These are phyloP conservation scores for Wallacemonas sp. DNA, from an alignment of 208 protist genomes.

Conservation along the genomic window DNA sequence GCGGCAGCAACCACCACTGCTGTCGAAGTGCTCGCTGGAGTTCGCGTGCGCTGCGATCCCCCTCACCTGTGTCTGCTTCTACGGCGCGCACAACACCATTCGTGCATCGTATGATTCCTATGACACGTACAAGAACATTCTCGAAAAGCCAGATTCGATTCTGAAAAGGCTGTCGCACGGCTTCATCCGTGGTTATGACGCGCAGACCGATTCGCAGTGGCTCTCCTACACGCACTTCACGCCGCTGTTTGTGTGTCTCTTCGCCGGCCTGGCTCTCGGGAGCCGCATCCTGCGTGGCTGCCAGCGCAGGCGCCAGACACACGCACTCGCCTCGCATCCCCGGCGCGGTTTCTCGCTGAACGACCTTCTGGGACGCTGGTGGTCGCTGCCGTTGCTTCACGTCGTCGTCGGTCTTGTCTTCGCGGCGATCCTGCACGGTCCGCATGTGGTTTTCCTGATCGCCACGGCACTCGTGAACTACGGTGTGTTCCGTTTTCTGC, in stretches of 20 bases:
- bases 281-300: constrained; percentile 10
- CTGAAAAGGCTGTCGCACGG: not conserved
- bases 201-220: constrained; percentile 23
- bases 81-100: not conserved
- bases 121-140: not conserved
- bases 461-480: constrained; percentile 36
- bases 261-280: constrained; percentile 10
- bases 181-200: constrained; percentile 19
- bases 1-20: not conserved
- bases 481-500: constrained; percentile 39
- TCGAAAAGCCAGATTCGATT: constrained; percentile 9
- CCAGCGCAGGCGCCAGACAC: no score
- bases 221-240: constrained; percentile 20
- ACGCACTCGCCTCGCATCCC: no score
- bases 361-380: not conserved
- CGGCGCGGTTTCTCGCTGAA: no score
- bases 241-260: constrained; percentile 17
- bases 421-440: constrained; percentile 29
- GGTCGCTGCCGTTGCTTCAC: constrained; percentile 27
- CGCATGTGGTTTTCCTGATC: constrained; percentile 31
- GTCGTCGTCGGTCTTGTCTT: constrained; percentile 21
- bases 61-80: not conserved
- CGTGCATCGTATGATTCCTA: constrained; percentile 4
- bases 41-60: not conserved
- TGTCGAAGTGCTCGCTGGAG: not conserved